phyloP scores from a whole-genome alignment of 2,329 filamentous ascomycete genomes.

The Drechslera avenae region DNA sequence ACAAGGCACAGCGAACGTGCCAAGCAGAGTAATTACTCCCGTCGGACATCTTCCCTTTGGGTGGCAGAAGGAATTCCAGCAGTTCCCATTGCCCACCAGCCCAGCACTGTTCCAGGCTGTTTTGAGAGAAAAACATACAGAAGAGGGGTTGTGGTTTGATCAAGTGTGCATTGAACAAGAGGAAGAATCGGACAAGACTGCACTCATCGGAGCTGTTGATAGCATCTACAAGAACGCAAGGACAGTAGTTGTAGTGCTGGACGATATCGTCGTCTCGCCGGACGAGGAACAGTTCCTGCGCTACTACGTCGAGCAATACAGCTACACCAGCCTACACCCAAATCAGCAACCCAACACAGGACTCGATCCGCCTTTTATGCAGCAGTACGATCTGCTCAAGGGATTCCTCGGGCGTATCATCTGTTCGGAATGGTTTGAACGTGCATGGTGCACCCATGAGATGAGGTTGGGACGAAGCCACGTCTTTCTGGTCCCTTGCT shows the following conservation, averaged over 20 bases:
- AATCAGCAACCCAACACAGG: constrained; percentile 34
- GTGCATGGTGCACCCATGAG: constrained; percentile 54
- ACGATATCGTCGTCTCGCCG: constrained; percentile 47
- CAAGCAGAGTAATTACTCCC: constrained; percentile 30
- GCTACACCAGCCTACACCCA: constrained; percentile 22
- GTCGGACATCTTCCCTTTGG: constrained; percentile 42
- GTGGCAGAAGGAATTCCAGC: constrained; percentile 40
- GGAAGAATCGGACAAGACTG: constrained; percentile 47
- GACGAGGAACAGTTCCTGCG: constrained; percentile 46
- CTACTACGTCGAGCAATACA: constrained; percentile 49
- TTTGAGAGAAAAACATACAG: constrained; percentile 43
- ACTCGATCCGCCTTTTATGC: constrained; percentile 40
- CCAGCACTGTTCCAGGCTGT: constrained; percentile 50
- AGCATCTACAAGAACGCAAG: constrained; percentile 51
- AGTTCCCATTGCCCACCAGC: constrained; percentile 49
- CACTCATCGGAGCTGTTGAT: constrained; percentile 51
- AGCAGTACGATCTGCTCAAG: constrained; percentile 26
- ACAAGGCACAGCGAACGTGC: constrained; percentile 30
- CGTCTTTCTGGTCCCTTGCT: constrained; percentile 50
- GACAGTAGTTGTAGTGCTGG: constrained; percentile 49
- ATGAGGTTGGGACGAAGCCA: constrained; percentile 50
- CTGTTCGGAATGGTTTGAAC: constrained; percentile 51
- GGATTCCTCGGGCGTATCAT: constrained; percentile 46
- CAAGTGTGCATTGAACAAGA: constrained; percentile 54
- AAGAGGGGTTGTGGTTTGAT: constrained; percentile 54